Conservation (phyloP, 2,329 filamentous ascomycete species). For the Aspergillus sp. region DNA sequence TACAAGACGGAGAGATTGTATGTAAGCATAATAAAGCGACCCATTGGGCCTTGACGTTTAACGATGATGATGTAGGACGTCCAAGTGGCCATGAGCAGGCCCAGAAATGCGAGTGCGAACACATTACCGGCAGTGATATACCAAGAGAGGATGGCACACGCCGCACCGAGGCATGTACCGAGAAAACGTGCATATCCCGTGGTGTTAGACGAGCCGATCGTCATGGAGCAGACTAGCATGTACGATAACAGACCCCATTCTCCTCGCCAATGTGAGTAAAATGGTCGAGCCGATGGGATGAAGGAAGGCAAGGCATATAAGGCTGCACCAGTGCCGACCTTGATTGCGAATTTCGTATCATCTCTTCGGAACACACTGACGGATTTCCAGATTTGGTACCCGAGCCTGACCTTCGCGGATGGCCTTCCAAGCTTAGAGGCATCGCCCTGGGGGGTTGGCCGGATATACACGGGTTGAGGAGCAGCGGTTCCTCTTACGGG, state of each 20-base stretch:
- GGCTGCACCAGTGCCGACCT: constrained; percentile 86
- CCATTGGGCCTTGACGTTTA: constrained; percentile 81
- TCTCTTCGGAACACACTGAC: constrained; percentile 61
- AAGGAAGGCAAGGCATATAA: constrained; percentile 90
- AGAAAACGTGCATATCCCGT: constrained; percentile 83
- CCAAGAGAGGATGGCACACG: constrained; percentile 76
- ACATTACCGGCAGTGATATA: constrained; percentile 71
- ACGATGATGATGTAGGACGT: constrained; percentile 91
- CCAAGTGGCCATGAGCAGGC: constrained; percentile 75
- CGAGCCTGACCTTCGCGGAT: constrained; percentile 29
- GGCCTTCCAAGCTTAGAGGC: constrained; percentile 3
- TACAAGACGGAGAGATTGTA: constrained; percentile 96
- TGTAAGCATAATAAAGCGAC: constrained; percentile 88
- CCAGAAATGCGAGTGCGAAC: constrained; percentile 73
- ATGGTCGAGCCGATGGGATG: constrained; percentile 71
- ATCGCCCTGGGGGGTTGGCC: neutral
- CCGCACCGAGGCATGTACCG: constrained; percentile 79
- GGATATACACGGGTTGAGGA: neutral
- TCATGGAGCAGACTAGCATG: constrained; percentile 98
- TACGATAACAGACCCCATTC: constrained; percentile 97
- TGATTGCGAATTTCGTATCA: constrained; percentile 78
- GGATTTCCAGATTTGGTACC: constrained; percentile 56
- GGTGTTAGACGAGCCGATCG: constrained; percentile 91
- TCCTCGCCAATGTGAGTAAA: constrained; percentile 85
- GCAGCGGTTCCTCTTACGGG: neutral